phyloP scores from a whole-genome alignment of 352 stramenopile species.

The Phytopythium mirpurense region DNA sequence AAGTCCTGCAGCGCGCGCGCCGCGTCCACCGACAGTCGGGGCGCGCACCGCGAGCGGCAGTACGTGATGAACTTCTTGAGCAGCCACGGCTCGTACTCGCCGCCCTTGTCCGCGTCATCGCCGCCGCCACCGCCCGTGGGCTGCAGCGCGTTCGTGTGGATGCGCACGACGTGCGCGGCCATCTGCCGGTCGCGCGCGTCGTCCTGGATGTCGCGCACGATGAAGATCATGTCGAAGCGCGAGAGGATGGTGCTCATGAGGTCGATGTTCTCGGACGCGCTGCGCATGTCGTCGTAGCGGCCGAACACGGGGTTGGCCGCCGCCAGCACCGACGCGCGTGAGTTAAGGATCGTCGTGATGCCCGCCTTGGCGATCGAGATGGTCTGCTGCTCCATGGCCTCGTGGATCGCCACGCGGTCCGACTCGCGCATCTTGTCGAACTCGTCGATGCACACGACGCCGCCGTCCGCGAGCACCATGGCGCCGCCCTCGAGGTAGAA shows the following conservation, averaged over 20 bases:
- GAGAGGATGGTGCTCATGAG: conserved; percentile 99
- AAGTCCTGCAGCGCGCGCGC: conserved; percentile 93
- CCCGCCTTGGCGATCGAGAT: conserved; percentile 99
- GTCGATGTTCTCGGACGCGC: conserved; percentile 98
- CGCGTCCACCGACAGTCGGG: conserved; percentile 88
- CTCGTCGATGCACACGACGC: conserved; percentile 98
- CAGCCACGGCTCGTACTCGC: conserved; percentile 80
- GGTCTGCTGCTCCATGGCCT: conserved; percentile 99
- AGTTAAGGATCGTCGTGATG: conserved; percentile 99
- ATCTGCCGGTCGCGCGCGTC: conserved; percentile 95
- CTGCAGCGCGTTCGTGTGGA: conserved; percentile 91
- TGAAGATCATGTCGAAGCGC: conserved; percentile 99
- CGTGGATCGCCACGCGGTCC: conserved; percentile 97
- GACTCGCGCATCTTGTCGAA: conserved; percentile 95
- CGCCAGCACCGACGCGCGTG: conserved; percentile 86
- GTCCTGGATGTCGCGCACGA: conserved; percentile 97
- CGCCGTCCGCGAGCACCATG: conserved; percentile 98
- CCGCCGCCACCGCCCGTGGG: conserved; percentile 13
- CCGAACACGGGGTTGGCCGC: conserved; percentile 98
- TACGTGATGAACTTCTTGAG: conserved; percentile 99
- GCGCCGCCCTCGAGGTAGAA: conserved; percentile 98
- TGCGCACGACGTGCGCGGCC: conserved; percentile 96
- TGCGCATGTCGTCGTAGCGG: conserved; percentile 98
- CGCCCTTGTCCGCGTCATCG: conserved; percentile 21
- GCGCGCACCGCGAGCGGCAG: conserved; percentile 92